These are phyloP conservation scores for Mikania micrantha DNA, from an alignment of 129 eudicot species.

Conservation along the genomic window DNA sequence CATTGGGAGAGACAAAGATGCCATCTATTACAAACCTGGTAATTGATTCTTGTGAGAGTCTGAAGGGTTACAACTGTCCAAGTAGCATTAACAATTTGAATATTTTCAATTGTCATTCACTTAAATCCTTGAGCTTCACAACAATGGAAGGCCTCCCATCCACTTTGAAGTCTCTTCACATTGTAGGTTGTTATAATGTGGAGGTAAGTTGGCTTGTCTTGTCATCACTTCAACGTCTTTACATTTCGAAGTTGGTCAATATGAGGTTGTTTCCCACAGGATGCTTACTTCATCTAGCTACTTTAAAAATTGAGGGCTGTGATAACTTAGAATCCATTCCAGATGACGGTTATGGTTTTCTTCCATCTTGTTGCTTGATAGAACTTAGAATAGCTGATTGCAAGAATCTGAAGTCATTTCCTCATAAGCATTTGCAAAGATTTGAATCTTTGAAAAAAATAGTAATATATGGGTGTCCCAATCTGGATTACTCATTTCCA, in stretches of 20 bases:
- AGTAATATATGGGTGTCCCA: neutral
- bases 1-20: neutral
- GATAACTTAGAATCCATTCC: conserved; percentile 12
- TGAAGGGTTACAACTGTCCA: neutral
- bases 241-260: neutral
- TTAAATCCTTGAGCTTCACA: conserved; percentile 4
- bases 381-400: neutral
- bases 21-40: neutral
- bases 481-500: neutral
- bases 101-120: neutral
- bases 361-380: neutral
- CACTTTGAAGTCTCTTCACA: neutral
- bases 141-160: neutral
- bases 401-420: conserved; percentile 22
- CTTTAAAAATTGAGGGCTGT: neutral
- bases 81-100: neutral
- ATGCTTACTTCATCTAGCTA: conserved; percentile 4
- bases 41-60: neutral
- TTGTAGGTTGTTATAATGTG: neutral
- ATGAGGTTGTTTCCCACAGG: conserved; percentile 8
- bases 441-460: conserved; percentile 2
- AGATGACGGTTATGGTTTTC: conserved; percentile 2
- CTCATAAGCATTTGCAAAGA: conserved; percentile 9
- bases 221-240: conserved; percentile 3
- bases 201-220: conserved; percentile 5